Conservation (phyloP, 2,329 filamentous ascomycete species). For the Fusarium irregulare region DNA sequence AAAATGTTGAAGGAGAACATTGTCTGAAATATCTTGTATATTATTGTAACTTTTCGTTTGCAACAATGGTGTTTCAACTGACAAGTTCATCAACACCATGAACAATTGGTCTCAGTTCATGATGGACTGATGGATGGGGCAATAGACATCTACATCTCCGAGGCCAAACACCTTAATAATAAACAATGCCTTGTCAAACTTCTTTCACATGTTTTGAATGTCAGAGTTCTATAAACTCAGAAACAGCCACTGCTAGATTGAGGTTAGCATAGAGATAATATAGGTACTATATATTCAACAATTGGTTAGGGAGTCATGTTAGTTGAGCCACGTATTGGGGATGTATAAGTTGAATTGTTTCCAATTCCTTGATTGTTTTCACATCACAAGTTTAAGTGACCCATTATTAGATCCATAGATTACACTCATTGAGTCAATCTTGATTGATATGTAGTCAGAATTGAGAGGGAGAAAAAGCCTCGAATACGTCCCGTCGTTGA, state of each 20-base stretch:
- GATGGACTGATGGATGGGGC: conserved; percentile 2
- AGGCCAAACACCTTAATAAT: background rate
- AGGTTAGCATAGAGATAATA: background rate
- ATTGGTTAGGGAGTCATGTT: background rate
- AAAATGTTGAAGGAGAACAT: too few relatives aligned
- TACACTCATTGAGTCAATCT: background rate
- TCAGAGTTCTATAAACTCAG: background rate
- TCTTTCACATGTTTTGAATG: conserved; percentile 16
- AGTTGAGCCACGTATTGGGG: background rate
- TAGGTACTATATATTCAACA: conserved; percentile 1
- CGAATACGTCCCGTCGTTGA: conserved; percentile 36
- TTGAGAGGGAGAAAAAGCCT: conserved; percentile 30
- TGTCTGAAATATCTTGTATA: background rate
- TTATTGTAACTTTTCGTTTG: background rate
- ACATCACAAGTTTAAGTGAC: conserved; percentile 14
- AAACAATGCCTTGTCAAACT: background rate
- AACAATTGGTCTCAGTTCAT: background rate
- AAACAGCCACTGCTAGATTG: conserved; percentile 15
- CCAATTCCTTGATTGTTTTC: background rate
- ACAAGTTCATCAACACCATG: background rate
- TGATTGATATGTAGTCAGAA: conserved; percentile 31
- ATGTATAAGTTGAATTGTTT: background rate
- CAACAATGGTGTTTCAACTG: background rate
- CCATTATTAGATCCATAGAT: background rate
- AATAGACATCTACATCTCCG: background rate